phyloP scores from a whole-genome alignment of 1,284 basidiomycete genomes.

The Ustilago cynodontis region DNA sequence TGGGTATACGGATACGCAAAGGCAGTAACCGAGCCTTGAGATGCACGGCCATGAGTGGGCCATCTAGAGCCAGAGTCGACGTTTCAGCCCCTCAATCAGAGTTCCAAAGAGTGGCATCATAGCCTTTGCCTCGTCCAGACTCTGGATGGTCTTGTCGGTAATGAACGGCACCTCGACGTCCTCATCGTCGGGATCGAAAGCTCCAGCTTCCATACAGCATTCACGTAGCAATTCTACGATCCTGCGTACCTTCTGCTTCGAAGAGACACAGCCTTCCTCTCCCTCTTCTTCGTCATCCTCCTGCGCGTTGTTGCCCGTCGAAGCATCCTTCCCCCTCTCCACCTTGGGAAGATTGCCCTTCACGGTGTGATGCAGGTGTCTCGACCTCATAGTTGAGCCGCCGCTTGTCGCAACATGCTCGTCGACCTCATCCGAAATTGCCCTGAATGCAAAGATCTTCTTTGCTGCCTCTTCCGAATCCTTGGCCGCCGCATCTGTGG shows the following conservation, averaged over 20 bases:
- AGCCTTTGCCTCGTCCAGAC: constrained; percentile 61
- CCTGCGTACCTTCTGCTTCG: constrained; percentile 83
- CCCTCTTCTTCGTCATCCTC: constrained; percentile 17
- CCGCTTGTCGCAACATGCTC: background rate
- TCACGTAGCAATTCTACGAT: constrained; percentile 81
- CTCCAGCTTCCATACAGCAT: constrained; percentile 72
- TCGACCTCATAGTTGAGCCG: constrained; percentile 18
- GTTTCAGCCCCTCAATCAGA: constrained; percentile 61
- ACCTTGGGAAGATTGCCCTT: background rate
- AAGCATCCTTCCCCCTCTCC: background rate
- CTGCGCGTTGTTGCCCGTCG: background rate
- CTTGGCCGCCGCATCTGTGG: constrained; percentile 14
- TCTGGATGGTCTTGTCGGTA: constrained; percentile 58
- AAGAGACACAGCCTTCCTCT: constrained; percentile 20
- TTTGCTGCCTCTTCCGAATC: constrained; percentile 10
- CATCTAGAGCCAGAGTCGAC: constrained; percentile 60
- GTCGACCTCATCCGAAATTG: constrained; percentile 56
- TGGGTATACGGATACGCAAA: constrained; percentile 17
- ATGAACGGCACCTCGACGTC: constrained; percentile 34
- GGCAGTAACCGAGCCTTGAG: too few species aligned
- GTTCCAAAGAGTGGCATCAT: constrained; percentile 57
- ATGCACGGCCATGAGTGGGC: too few species aligned
- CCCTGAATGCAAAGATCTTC: constrained; percentile 59
- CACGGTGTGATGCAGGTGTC: constrained; percentile 37
- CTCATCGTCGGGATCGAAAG: constrained; percentile 37